Conservation (phyloP, 2,329 filamentous ascomycete species). For the Hirsutella minnesotensis region DNA sequence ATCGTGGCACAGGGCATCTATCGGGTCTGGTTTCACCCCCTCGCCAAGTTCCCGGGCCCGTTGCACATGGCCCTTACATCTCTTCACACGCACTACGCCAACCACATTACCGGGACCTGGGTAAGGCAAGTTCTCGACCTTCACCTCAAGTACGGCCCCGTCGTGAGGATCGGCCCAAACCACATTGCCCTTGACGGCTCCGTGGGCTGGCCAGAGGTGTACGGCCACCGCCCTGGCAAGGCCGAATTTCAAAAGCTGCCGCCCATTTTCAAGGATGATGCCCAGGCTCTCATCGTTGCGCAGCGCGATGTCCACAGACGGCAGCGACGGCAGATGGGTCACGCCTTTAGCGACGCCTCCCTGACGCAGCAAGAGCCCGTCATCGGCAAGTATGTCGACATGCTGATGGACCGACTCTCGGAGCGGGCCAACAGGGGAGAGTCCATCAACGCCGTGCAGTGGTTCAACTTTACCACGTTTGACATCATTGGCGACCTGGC, state of each 20-base stretch:
- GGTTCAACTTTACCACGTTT: slow-evolving; percentile 25
- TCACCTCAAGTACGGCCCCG: slow-evolving; percentile 17
- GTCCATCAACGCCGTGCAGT: slow-evolving; percentile 16
- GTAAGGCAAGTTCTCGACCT: slow-evolving; percentile 9
- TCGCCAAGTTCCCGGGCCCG: slow-evolving; percentile 17
- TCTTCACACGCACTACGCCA: slow-evolving; percentile 9
- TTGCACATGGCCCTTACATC: slow-evolving; percentile 9
- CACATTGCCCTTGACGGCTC: slow-evolving; percentile 22
- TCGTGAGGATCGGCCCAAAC: slow-evolving; percentile 29
- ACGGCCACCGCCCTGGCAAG: slow-evolving; percentile 10
- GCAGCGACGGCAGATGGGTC: slow-evolving; percentile 13
- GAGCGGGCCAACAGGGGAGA: slow-evolving; percentile 5
- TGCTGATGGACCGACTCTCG: slow-evolving; percentile 11
- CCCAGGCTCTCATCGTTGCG: slow-evolving; percentile 7
- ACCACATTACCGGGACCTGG: slow-evolving; percentile 8
- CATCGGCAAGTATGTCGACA: slow-evolving; percentile 14
- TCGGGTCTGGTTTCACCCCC: slow-evolving; percentile 17
- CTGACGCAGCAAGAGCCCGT: slow-evolving; percentile 18
- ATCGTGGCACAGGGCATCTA: slow-evolving; percentile 7
- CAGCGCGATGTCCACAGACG: slow-evolving; percentile 9
- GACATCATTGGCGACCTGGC: slow-evolving; percentile 29
- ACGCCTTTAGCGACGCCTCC: slow-evolving; percentile 18
- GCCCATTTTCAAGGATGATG: slow-evolving; percentile 2
- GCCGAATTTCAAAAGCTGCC: slow-evolving; percentile 7
- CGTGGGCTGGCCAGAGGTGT: slow-evolving; percentile 22